These are phyloP conservation scores for Aspergillaceae sp. DNA, from an alignment of 2,329 filamentous ascomycete genomes.

Conservation along the genomic window DNA sequence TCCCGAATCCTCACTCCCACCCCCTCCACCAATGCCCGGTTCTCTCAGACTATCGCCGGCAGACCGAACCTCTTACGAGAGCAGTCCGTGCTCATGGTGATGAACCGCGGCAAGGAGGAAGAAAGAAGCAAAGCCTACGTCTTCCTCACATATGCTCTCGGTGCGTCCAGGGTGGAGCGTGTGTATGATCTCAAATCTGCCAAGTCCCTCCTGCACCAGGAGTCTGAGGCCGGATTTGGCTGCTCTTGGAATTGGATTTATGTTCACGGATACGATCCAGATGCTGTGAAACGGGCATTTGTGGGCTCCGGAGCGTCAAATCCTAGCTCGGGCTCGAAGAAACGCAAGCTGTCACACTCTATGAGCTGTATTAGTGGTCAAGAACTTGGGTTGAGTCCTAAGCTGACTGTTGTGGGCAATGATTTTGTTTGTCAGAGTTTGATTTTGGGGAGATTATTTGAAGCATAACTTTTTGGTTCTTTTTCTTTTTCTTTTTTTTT, in stretches of 20 bases:
- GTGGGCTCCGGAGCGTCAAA: conserved; percentile 7
- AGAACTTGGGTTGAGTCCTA: conserved; percentile 34
- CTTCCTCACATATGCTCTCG: conserved; percentile 71
- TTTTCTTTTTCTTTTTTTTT: conserved; percentile 1
- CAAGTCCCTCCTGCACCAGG: conserved; percentile 47
- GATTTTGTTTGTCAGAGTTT: conserved; percentile 89
- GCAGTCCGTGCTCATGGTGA: conserved; percentile 63
- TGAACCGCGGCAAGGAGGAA: conserved; percentile 53
- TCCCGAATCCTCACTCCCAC: conserved; percentile 62
- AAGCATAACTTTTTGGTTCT: conserved; percentile 35
- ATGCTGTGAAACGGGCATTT: conserved; percentile 44
- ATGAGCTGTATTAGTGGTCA: conserved; percentile 18
- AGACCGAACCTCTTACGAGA: conserved; percentile 57
- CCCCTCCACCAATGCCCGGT: conserved; percentile 46
- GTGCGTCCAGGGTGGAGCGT: conserved; percentile 57
- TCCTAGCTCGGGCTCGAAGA: conserved; percentile 29
- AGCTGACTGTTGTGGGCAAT: conserved; percentile 63
- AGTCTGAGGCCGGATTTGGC: conserved; percentile 35
- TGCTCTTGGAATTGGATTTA: conserved; percentile 66
- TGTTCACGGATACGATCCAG: conserved; percentile 56
- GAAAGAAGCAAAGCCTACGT: conserved; percentile 63
- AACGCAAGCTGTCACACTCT: conserved; percentile 34
- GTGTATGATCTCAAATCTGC: conserved; percentile 61
- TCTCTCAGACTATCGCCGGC: conserved; percentile 49
- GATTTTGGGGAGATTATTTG: conserved; percentile 71